Conservation (phyloP, 352 stramenopile genomes). For the Globisporangium middletonii region DNA sequence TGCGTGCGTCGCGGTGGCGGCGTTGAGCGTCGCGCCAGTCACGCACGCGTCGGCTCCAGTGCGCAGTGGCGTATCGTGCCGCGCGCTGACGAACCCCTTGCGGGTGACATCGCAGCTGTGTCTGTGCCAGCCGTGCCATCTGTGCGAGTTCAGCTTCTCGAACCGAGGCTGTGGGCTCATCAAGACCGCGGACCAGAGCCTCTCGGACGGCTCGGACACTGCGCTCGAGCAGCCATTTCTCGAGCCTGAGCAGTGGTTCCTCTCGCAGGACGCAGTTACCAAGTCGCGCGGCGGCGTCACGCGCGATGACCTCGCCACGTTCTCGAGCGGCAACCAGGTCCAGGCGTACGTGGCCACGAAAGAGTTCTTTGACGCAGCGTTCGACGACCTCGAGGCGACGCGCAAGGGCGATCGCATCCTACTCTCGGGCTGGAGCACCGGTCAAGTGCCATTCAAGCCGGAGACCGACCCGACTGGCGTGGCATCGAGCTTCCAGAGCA, state of each 20-base stretch:
- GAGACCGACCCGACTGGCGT: constrained; percentile 16
- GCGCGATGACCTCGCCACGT: constrained; percentile 33
- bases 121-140: too few relatives aligned
- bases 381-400: constrained; percentile 33
- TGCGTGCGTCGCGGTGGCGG: too few relatives aligned
- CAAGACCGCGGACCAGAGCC: too few relatives aligned
- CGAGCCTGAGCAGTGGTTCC: constrained; percentile 42
- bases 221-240: too few relatives aligned
- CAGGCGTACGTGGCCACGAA: constrained; percentile 29
- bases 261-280: constrained; percentile 49
- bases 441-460: constrained; percentile 52
- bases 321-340: constrained; percentile 41
- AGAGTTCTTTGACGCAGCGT: constrained; percentile 42
- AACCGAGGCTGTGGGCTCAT: too few relatives aligned
- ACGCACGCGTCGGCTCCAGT: too few relatives aligned
- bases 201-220: too few relatives aligned
- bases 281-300: constrained; percentile 33
- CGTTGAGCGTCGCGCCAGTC: too few relatives aligned
- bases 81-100: too few relatives aligned
- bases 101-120: too few relatives aligned
- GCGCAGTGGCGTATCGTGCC: too few relatives aligned
- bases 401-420: constrained; percentile 16
- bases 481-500: constrained; percentile 25
- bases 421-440: constrained; percentile 32
- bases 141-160: too few relatives aligned